Base-by-base conservation (phyloP, 176 grass and related monocot genomes). In the Metroxylon sagu region DNA sequence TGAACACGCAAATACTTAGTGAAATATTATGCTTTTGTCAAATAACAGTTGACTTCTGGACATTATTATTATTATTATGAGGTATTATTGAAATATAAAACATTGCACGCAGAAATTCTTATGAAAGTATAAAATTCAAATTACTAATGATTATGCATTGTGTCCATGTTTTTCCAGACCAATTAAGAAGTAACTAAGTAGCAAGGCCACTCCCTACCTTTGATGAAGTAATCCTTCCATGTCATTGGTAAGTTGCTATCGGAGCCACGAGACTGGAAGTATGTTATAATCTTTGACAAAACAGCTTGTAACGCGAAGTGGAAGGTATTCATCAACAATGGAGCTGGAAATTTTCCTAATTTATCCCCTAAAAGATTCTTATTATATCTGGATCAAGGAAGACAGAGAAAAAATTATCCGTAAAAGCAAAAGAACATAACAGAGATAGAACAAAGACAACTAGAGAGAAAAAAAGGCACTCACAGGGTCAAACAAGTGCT, bases 401-500 rank as follows among this genome's bases (percentile, higher is more conserved):
- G 70, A 30, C 48, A 59, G 7, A 4, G 16, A 35, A 54, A 52
- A 62, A 54, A 19, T 50, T 49, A 26, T 54, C 14, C 30, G 35
- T 64, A 26, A 48, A 71, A 17, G 49, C 48, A 50, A 19, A 4
- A n/a, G 14, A 31, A 43, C 35, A 10, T 43, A 14, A 43, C 12
- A 14, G 35, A 43, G 35, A 43, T 43, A 14, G 10, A 43, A 43
- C 35, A 7, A 43, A 43, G 35, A 43, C 35, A 43, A 43, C 35
- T 43, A 43, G 35, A 43, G 14, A 43, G 35, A 43, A 43, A 43
- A 43, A 43, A 12, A 69, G 76, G 31, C 14, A 85, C 92, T 98
- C 75, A 98, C 94, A 98, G 74, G 60, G 94, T 98, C 87, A 98
- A 83, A 54, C 84, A 98, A 83, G 94, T 98, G 64, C 94, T 98